phyloP scores from a whole-genome alignment of 768 basidiomycete genomes.

The Lactifluus rugatus region DNA sequence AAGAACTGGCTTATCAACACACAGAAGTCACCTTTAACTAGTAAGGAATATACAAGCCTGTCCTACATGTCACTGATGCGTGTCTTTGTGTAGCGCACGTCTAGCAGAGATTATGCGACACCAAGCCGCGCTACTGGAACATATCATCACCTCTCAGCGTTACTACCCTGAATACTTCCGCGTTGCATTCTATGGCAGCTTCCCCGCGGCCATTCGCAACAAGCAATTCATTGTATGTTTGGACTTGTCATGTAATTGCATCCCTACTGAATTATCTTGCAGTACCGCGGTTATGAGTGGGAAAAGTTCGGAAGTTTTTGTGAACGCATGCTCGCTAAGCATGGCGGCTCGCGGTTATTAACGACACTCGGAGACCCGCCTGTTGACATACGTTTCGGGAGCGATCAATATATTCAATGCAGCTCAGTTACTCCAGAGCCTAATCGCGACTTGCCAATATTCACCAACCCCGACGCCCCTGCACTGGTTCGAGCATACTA shows the following conservation, averaged over 20 bases:
- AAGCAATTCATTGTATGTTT: slow-evolving; percentile 80
- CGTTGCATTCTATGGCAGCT: slow-evolving; percentile 88
- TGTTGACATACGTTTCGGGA: slow-evolving; percentile 69
- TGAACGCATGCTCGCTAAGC: slow-evolving; percentile 86
- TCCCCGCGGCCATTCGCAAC: slow-evolving; percentile 73
- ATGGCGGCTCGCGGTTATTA: slow-evolving; percentile 73
- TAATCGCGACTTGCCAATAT: slow-evolving; percentile 63
- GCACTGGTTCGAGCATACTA: slow-evolving; percentile 75
- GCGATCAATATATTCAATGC: slow-evolving; percentile 82
- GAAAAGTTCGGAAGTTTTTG: slow-evolving; percentile 87
- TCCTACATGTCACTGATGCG: slow-evolving; percentile 10
- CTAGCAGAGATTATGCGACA: slow-evolving; percentile 80
- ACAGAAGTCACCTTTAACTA: slow-evolving; percentile 86
- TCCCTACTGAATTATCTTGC: slow-evolving; percentile 1
- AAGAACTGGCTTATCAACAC: slow-evolving; percentile 84
- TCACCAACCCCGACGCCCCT: slow-evolving; percentile 78
- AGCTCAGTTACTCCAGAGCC: slow-evolving; percentile 80
- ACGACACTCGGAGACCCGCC: slow-evolving; percentile 67
- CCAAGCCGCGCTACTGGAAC: slow-evolving; percentile 79
- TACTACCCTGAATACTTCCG: slow-evolving; percentile 91
- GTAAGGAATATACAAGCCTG: slow-evolving; percentile 33
- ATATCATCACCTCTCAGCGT: slow-evolving; percentile 72
- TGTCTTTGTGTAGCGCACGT: slow-evolving; percentile 42
- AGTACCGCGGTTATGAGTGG: slow-evolving; percentile 95
- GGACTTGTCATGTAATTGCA: not conserved